Base-by-base conservation (phyloP, 2,329 filamentous ascomycete genomes). In the Lecanicillium sp. region DNA sequence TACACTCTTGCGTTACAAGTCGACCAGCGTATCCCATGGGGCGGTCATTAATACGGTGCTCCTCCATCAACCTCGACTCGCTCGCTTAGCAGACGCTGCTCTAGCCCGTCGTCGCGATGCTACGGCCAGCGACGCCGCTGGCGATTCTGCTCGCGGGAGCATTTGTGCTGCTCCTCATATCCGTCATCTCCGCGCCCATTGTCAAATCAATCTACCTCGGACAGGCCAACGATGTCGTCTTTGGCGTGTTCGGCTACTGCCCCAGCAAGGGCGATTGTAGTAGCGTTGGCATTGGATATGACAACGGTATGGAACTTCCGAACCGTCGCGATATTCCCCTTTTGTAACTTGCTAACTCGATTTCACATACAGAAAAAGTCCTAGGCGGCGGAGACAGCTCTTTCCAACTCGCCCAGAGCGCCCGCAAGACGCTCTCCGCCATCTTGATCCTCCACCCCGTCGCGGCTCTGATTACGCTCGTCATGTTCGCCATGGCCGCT, bases 201-300 rank as follows among this genome's bases (percentile, higher is more conserved):
- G 83, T 97, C 57, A 80, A 84, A 55, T 74, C 72, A 18, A 94
- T 98, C 33, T 87, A 88, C 9, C 71, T 98, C 30, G 89, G 85
- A 28, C 80, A 77, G 37, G 90, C 81, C 56, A 66, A 81, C 30
- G 80, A 82, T 51, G 77, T 86, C 50, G 81, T 80, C 49, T 96
- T 94, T 68, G 92, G 92, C 35, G 89, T 97, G 35, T 90, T 97
- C 66, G 92, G 92, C 18, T 94, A 79, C 54, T 98, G 92, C 62
- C 22, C 22, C 22, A 71, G 78, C 29, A 60, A 68, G 44, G 58
- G 58, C 45, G 55, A 62, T 42, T 97, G 92, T 62, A 85, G 77
- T 53, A 67, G 69, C 29, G 77, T 90, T 47, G 76, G 82, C 56
- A 76, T 98, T 51, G 92, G 90, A 57, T 98, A 97, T 63, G 79